Evolutionary conservation across 1,284 basidiomycete genomes (phyloP), one percentile per base, ranked within the genome.

Genomic region (Gomphus sp.): DNA sequence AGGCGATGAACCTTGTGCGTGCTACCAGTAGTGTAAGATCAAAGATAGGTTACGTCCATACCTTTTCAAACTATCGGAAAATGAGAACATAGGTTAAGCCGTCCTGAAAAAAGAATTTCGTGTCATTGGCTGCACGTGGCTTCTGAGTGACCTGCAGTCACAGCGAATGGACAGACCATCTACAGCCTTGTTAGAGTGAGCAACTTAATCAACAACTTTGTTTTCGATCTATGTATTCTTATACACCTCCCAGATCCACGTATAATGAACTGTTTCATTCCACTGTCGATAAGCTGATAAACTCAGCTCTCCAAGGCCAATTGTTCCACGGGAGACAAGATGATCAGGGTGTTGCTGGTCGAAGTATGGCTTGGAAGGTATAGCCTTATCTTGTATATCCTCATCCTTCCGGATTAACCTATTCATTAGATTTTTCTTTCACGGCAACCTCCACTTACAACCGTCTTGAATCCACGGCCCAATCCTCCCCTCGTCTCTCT

Each of bases 361-460:
- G 88, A 65, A 89, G 88, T 69, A 70, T 91, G 60, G 83, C 80
- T 54, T 91, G 89, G 88, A 91, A 90, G 83, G 88, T 85, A 22
- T 22, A 65, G 63, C 67, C 57, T 53, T 28, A 28, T 18, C 33
- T 41, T 41, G 12, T 41, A 5, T 31, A 43, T 45, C 58, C 14
- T 11, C n/a, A 9, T 44, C 14, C 16, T 14, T 50, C 28, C 22
- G 8, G 12, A 45, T 45, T 44, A n/a, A 53, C 8, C 12, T 9
- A 2, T 18, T 33, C 14, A 36, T 7, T 37, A 59, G 58, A 28
- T 59, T 49, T 59, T 55, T 49, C 52, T 59, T 14, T 36, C 44
- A 14, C 52, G 16, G 22, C 52, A 48, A 47, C 58, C 58, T 12
- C 58, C 58, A 18, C 58, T 59, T 36, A 59, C 52, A 10, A 10